Base-by-base conservation (phyloP, 2,329 filamentous ascomycete genomes). In the Colletotrichum lindemuthianum region DNA sequence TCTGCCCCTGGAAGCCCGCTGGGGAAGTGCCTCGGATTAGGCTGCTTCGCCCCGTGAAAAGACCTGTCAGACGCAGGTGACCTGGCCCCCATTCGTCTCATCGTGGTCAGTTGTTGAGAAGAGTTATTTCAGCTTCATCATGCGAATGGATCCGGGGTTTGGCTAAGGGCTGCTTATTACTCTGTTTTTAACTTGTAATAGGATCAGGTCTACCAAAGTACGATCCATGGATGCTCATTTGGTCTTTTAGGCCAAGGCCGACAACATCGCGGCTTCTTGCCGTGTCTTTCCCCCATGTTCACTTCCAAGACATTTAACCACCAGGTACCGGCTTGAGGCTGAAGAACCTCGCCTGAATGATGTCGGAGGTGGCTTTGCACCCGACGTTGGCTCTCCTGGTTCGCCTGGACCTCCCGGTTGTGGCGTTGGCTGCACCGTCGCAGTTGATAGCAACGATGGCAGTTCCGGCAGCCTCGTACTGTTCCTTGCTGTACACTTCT, bases 391-490 rank as follows among this genome's bases (percentile, higher is more conserved):
- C 53, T 16, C 52, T 53, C 40, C 53, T 61, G 48, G 34, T 13
- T 7, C 55, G 51, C 36, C 54, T 33, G 13, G 43, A 52, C 15
- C 51, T 41, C 39, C 39, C 48, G 3, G 59, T 58, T n/a, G 54
- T 59, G 16, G 60, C 56, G 16, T 33, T 48, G 45, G 55, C 51
- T 16, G 33, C 53, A 9, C 48, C 59, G 32, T 48, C 51, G 37
- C 67, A 69, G 9, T 55, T 56, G 37, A 69, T 13, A 11, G 56
- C 45, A 32, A 69, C 49, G 41, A 36, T n/a, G 12, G 63, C 67
- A 16, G 70, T 72, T 24, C 76, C 76, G n/a, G 72, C 63, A 45
- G 70, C 76, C 45, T 76, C 75, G 41, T 71, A 78, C 44, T 72
- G 61, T 9, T 69, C 64, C 16, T 55, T 61, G 53, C 74, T 76